phyloP scores from a whole-genome alignment of 2,329 filamentous ascomycete genomes.

The Aspergillus quadrilineatus region DNA sequence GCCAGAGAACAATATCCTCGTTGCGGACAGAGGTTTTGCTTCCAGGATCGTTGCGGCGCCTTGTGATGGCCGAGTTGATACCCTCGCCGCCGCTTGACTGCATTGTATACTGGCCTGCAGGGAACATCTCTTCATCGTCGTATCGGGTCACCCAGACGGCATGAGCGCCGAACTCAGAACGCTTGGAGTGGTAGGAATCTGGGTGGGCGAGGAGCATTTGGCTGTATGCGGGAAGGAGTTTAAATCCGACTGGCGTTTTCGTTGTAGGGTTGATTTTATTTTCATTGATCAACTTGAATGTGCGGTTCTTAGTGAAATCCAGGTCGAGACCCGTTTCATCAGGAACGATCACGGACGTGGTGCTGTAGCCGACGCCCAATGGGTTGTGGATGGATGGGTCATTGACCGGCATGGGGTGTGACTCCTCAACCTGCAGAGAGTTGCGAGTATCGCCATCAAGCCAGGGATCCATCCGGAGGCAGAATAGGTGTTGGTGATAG shows the following conservation, averaged over 20 bases:
- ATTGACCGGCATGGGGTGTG: no score
- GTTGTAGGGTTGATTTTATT: constrained; percentile 52
- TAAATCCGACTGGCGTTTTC: constrained; percentile 54
- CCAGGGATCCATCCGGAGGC: constrained; percentile 44
- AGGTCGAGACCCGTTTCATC: constrained; percentile 44
- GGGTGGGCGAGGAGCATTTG: constrained; percentile 52
- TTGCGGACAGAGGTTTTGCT: constrained; percentile 10
- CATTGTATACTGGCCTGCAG: constrained; percentile 53
- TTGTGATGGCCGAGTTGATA: constrained; percentile 19
- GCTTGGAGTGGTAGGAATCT: constrained; percentile 47
- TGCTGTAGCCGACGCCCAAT: constrained; percentile 52
- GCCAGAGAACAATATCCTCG: constrained; percentile 36
- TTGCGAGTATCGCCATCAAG: constrained; percentile 43
- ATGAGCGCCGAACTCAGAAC: constrained; percentile 53
- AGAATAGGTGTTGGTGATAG: constrained; percentile 48
- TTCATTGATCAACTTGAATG: constrained; percentile 59
- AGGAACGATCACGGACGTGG: constrained; percentile 42
- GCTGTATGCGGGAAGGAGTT: constrained; percentile 53
- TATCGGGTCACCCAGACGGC: constrained; percentile 55
- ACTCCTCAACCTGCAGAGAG: constrained; percentile 49
- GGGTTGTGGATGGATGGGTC: constrained; percentile 43
- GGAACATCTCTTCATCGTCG: constrained; percentile 50
- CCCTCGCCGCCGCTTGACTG: constrained; percentile 37
- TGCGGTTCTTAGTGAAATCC: constrained; percentile 40
- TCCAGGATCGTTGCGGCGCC: constrained; percentile 14